Base-by-base conservation (phyloP, 352 stramenopile species). In the Phytophthora sansomeana region DNA sequence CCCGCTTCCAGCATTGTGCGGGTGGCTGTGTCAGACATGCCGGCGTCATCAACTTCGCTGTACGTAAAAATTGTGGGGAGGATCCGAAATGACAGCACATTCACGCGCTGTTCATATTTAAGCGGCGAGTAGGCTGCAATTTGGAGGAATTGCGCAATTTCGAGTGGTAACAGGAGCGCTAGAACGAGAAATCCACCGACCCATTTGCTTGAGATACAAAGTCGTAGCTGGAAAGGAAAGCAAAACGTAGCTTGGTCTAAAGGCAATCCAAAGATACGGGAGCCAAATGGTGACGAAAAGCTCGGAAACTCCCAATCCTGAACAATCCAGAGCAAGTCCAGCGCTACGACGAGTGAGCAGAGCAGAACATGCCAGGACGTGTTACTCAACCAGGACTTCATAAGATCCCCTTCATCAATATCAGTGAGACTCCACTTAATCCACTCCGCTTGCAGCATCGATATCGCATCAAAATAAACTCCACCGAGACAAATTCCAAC, bases 281-380 rank as follows among this genome's bases (percentile, higher is more conserved):
- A 56, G 3, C 74, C 76, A 33, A 74, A 17, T 6, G 63, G 43
- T 1, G 76, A 78, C 6, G 67, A 57, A 65, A 89, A 83, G 10
- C 58, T 64, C n/a, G 82, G 80, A 42, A 89, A 91, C 21, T 76
- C 30, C 30, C 58, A 85, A 39, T 85, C 76, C 38, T 89, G 80
- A 8, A 85, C 38, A 8, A 88, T 13, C 80, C 78, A 89, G 11
- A 85, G 29, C 0, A 88, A 0, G 58, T 91, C 78, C 28, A 89
- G 63, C 17, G 49, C 49, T 4, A 91, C 62, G 21, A 83, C 47
- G 0, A 75, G 53, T 1, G 75, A 68, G 21, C 63, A 64, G 7
- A 83, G 58, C 47, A 87, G 38, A 11, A 59, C 58, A 33, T 64
- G 67, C 74, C 78, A 87, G 6, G 78, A 78, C 28, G 69, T 54